Base-by-base conservation (phyloP, 2,329 filamentous ascomycete species). In the Colletotrichum horii region DNA sequence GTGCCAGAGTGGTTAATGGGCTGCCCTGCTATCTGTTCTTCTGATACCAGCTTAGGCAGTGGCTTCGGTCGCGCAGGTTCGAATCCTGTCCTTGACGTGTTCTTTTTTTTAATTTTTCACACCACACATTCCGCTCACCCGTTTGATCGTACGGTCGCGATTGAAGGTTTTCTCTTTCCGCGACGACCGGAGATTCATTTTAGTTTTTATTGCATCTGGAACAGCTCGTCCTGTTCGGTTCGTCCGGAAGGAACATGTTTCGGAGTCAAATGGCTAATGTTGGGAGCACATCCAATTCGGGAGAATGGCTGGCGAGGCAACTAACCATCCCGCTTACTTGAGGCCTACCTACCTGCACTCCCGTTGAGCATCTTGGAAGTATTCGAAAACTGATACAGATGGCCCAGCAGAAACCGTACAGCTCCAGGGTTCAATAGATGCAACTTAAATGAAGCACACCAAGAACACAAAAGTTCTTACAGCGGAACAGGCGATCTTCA, bases 1-100 rank as follows among this genome's bases (percentile, higher is more conserved):
- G 73, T 75, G 73, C 73, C 73, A 75, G 73, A 75, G 73, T 75
- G 73, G 73, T 75, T 75, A 75, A 75, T 75, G 73, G 73, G 73
- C 73, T 75, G 73, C 73, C 73, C 73, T 75, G 73, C 73, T 75
- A 75, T 68, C 43, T 9, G 43, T 32, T 36, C 8, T 28, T 15
- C 64, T 52, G 32, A 7, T 68, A 28, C 2, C 58, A 73, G 56
- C 4, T 52, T 19, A 75, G 73, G 73, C 73, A 75, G 73, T 75
- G 73, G 73, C 73, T 75, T 75, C 73, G 73, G 73, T 75, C 73
- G 73, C 73, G 73, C 73, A 75, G 73, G 73, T 75, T 75, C 73
- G 70, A 75, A 75, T 75, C 73, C 73, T 75, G 73, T 75, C 73
- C 73, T 75, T 75, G 73, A 75, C 73, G 26, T 16, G 26, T 2